phyloP scores from a whole-genome alignment of 371 early-diverging fungal genomes.

The Mucor sp. region DNA sequence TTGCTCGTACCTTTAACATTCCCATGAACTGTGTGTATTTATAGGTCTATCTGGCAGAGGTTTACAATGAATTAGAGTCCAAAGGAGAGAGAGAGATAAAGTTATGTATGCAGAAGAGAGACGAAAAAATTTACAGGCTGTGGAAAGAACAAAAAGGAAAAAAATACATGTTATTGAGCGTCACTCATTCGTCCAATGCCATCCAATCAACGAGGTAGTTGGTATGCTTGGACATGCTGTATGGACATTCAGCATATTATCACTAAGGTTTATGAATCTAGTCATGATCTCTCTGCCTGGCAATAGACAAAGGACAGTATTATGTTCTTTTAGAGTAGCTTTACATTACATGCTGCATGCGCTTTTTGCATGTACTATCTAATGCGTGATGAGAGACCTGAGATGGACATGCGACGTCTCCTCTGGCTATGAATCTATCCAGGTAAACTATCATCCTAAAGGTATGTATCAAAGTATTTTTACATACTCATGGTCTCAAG shows the following conservation, averaged over 20 bases:
- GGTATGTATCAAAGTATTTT: too few relatives aligned
- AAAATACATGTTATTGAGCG: background rate
- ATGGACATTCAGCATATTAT: background rate
- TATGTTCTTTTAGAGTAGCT: background rate
- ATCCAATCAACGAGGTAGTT: background rate
- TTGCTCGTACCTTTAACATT: constrained; percentile 15
- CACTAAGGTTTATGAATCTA: background rate
- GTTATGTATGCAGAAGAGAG: background rate
- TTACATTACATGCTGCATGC: background rate
- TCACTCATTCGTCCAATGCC: background rate
- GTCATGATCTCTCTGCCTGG: background rate
- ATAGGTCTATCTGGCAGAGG: background rate
- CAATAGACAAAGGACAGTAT: background rate
- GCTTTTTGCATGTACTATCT: background rate
- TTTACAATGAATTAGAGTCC: background rate
- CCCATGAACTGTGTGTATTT: constrained; percentile 4
- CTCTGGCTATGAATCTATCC: too few relatives aligned
- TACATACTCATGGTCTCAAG: too few relatives aligned
- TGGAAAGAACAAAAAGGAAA: background rate
- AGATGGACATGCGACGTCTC: background rate
- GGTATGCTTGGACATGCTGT: background rate
- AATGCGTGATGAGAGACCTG: background rate
- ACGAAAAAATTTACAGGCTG: background rate
- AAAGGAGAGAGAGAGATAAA: background rate
- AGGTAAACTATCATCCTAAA: too few relatives aligned